Evolutionary conservation across 805 yeast species (phyloP).

Genomic region (Metschnikowia baotianmanensis): DNA sequence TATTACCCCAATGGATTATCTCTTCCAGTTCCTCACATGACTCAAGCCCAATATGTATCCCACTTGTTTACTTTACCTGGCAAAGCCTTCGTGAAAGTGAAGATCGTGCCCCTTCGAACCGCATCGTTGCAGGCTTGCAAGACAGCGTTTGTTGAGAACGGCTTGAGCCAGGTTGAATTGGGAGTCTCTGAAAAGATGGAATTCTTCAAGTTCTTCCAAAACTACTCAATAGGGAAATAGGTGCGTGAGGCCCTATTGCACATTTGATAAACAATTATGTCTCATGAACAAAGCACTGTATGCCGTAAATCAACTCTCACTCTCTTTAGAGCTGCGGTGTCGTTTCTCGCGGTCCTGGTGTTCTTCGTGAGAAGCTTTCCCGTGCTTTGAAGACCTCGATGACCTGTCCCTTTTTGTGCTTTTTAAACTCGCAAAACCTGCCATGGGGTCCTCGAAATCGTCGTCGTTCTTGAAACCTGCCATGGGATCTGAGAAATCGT

Average conservation of each 20-base stretch:
- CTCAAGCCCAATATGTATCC: constrained; percentile 22
- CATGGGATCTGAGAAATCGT: constrained; percentile 36
- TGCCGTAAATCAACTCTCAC: not conserved
- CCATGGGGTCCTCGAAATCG: constrained; percentile 26
- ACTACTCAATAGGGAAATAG: constrained; percentile 7
- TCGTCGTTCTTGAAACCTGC: constrained; percentile 28
- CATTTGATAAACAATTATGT: not conserved
- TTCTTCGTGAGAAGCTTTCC: not conserved
- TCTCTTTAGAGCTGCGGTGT: constrained; percentile 4
- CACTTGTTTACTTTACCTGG: constrained; percentile 24
- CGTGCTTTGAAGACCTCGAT: not conserved
- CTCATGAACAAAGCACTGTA: not conserved
- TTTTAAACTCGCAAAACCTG: not conserved
- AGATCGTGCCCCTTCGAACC: constrained; percentile 24
- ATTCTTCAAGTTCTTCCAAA: constrained; percentile 23
- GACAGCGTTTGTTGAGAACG: constrained; percentile 32
- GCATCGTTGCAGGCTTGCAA: constrained; percentile 21
- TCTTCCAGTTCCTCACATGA: constrained; percentile 34
- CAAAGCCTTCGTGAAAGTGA: constrained; percentile 25
- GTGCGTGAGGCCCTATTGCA: not conserved
- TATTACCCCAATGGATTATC: constrained; percentile 35
- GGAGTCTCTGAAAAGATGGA: constrained; percentile 28
- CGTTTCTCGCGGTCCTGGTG: constrained; percentile 8
- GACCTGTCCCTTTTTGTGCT: not conserved
- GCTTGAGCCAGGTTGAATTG: constrained; percentile 33